Conservation (phyloP, 1,284 basidiomycete genomes). For the Apiotrichum brassicae region DNA sequence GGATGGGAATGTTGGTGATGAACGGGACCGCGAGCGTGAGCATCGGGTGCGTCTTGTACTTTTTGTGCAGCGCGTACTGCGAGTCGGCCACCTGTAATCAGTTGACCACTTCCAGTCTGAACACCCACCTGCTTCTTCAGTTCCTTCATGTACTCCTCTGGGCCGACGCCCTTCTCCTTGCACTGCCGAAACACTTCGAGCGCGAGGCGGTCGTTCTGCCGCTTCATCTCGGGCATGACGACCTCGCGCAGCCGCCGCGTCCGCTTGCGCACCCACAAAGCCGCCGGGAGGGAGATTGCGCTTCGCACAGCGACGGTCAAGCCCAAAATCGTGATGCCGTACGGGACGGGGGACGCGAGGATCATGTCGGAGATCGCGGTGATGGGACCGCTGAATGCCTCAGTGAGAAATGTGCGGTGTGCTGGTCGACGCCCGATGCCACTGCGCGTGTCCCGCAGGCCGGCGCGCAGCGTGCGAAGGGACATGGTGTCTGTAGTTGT, state of each 20-base stretch:
- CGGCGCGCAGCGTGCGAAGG: neutral
- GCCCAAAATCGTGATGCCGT: conserved; percentile 47
- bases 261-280: conserved; percentile 49
- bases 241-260: conserved; percentile 37
- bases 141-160: conserved; percentile 46
- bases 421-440: neutral
- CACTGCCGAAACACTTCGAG: conserved; percentile 34
- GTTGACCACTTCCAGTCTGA: too few relatives aligned
- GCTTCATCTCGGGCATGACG: conserved; percentile 48
- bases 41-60: conserved; percentile 40
- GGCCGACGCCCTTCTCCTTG: conserved; percentile 39
- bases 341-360: conserved; percentile 29
- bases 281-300: conserved; percentile 48
- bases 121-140: conserved; percentile 41
- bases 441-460: neutral
- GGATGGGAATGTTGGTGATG: conserved; percentile 45
- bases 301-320: conserved; percentile 49
- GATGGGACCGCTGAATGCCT: neutral
- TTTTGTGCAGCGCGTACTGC: conserved; percentile 34
- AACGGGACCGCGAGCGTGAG: conserved; percentile 42
- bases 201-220: conserved; percentile 43
- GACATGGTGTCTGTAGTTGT: neutral
- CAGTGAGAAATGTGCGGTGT: neutral
- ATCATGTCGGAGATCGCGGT: conserved; percentile 22
- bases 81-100: conserved; percentile 32